Evolutionary conservation across 225 moss, liverwort and hornwort species (phyloP).

Genomic region (Straminergon stramineum): DNA sequence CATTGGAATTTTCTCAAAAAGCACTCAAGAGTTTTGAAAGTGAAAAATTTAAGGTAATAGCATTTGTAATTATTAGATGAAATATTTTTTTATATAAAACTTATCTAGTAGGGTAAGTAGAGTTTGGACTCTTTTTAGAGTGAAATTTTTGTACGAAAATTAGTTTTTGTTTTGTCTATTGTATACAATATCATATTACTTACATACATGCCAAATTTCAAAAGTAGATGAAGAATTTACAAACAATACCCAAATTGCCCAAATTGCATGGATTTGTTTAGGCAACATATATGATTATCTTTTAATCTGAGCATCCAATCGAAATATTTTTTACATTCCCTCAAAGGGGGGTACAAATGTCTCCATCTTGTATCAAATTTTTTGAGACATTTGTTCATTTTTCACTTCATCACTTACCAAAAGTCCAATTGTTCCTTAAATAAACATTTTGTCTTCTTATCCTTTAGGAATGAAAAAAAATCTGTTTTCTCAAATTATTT

Average conservation of each 20-base stretch:
- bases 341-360: not conserved
- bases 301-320: no score
- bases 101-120: accelerated
- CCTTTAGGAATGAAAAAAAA: not conserved
- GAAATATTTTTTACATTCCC: accelerated
- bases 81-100: not conserved
- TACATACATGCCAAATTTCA: not conserved
- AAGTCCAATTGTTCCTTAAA: not conserved
- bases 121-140: not conserved
- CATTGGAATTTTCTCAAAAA: no score
- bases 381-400: accelerated
- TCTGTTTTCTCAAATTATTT: no score
- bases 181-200: not conserved
- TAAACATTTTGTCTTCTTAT: accelerated
- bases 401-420: not conserved
- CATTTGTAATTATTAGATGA: not conserved
- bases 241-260: not conserved
- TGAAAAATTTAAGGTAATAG: not conserved
- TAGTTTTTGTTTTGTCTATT: not conserved
- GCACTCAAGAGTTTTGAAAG: not conserved
- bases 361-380: not conserved
- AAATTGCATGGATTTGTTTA: not conserved
- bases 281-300: not conserved
- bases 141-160: not conserved
- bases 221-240: not conserved